Base-by-base conservation (phyloP, 768 basidiomycete species). In the Termitomyces titanicus region DNA sequence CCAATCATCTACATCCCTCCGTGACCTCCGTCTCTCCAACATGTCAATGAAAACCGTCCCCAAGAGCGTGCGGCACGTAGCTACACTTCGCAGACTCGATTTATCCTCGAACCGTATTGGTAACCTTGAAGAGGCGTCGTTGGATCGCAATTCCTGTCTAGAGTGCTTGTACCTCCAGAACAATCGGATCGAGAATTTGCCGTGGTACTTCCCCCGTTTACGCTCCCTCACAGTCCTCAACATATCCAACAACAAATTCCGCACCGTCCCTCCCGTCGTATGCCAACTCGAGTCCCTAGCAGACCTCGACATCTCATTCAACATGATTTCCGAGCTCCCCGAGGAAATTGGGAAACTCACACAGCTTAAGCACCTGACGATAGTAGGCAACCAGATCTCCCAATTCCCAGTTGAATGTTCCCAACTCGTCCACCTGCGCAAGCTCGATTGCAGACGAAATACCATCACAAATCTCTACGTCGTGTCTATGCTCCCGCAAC, bases 31-130 rank as follows among this genome's bases (percentile, higher is more conserved):
- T 8, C 75, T 99, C 38, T 86, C 88, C 10, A 84, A 92, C 60
- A 96, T 96, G 89, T 92, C 91, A 12, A 88, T 98, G 80, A 97
- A 96, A 71, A 87, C 89, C 59, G 88, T 98, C 0, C 97, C 97
- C 0, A 84, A 84, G 51, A 88, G 84, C 55, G 82, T 98, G 10
- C 85, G 86, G 54, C 84, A 91, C 63, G 87, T 88, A 40, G 67
- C 74, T 8, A 85, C 85, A 13, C 73, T 99, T 13, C 82, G 85
- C 38, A 81, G 89, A 22, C 81, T 99, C 2, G 94, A 97, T 66
- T 76, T 98, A 1, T 93, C 92, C 1, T 92, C 86, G 64, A 99
- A 99, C 69, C 84, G 93, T 51, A 92, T 99, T 54, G 80, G 79
- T 31, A 92, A 95, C 58, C 81, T 99, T 29, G 88, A 94, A 53